A percentile compares a stretch with the other conserved stretches of the same genome.
These are phyloP conservation scores for Zymoseptoria brevis DNA, from an alignment of 2,329 filamentous ascomycete genomes.

Conservation along the genomic window DNA sequence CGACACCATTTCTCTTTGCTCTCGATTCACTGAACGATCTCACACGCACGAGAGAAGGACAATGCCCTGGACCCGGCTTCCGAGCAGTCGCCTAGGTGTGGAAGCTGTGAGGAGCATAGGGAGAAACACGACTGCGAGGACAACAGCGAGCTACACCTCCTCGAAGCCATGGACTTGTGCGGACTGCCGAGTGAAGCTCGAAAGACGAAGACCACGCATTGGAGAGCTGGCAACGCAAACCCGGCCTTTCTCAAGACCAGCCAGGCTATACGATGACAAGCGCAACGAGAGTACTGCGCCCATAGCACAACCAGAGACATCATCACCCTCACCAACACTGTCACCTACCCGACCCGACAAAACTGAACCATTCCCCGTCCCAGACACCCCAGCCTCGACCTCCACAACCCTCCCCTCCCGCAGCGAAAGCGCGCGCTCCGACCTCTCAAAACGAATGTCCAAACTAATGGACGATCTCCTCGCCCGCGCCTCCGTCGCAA, in stretches of 20 bases:
- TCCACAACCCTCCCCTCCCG: conserved; percentile 44
- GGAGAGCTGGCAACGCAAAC: not conserved
- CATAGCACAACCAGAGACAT: too few species aligned
- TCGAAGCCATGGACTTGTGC: conserved; percentile 15
- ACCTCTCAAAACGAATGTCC: conserved; percentile 54
- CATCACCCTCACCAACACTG: not conserved
- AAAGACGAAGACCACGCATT: conserved; percentile 1
- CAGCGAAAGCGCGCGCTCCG: conserved; percentile 46
- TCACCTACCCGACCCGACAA: not conserved
- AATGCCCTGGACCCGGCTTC: conserved; percentile 3
- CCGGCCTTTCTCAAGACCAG: conserved; percentile 10
- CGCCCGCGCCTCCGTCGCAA: conserved; percentile 73
- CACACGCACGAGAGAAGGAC: not conserved
- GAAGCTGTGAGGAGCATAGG: conserved; percentile 1
- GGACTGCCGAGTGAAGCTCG: conserved; percentile 12
- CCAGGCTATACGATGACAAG: conserved; percentile 7
- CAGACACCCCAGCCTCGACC: conserved; percentile 7
- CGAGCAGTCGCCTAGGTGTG: conserved; percentile 2
- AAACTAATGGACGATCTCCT: conserved; percentile 83
- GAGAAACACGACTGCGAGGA: conserved; percentile 5
- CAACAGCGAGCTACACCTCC: not conserved
- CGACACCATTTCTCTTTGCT: too few species aligned
- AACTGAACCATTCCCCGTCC: conserved; percentile 5
- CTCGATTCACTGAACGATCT: too few species aligned
- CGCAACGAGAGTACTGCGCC: not conserved